Evolutionary conservation across 2,329 filamentous ascomycete species (phyloP).

Genomic region (Dactylellina parvicollis): DNA sequence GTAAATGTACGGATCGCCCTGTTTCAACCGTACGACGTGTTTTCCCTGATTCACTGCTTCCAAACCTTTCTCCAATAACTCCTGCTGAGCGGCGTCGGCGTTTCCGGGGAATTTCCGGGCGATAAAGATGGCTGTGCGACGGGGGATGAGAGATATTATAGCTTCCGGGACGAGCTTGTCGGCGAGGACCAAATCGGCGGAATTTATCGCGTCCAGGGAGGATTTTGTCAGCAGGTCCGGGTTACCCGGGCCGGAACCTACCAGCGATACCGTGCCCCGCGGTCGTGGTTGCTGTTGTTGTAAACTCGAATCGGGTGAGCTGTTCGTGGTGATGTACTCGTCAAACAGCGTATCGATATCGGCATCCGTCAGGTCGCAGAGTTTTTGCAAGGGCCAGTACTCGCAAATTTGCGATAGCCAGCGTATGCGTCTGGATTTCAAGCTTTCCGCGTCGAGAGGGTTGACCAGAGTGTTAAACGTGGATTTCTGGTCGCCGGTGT

Average conservation of each 20-base stretch:
- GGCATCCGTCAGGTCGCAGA: slow-evolving; percentile 80
- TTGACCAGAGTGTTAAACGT: slow-evolving; percentile 85
- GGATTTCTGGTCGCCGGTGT: slow-evolving; percentile 78
- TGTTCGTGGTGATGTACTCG: slow-evolving; percentile 57
- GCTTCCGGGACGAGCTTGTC: slow-evolving; percentile 86
- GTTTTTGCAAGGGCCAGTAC: slow-evolving; percentile 90
- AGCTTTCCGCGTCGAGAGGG: slow-evolving; percentile 76
- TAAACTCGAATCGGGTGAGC: slow-evolving; percentile 56
- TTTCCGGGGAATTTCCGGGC: slow-evolving; percentile 98
- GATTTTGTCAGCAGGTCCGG: slow-evolving; percentile 88
- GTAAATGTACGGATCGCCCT: slow-evolving; percentile 96
- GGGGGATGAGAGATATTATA: slow-evolving; percentile 88
- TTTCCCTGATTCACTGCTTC: slow-evolving; percentile 75
- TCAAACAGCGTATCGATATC: slow-evolving; percentile 81
- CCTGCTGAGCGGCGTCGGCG: slow-evolving; percentile 89
- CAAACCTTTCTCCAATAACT: slow-evolving; percentile 82
- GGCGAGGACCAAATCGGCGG: slow-evolving; percentile 80
- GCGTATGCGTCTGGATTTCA: slow-evolving; percentile 82
- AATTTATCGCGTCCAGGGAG: slow-evolving; percentile 78
- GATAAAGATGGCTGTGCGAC: slow-evolving; percentile 87
- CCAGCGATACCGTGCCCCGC: slow-evolving; percentile 80
- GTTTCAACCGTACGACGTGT: slow-evolving; percentile 88
- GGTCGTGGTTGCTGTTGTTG: slow-evolving; percentile 57
- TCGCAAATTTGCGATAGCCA: slow-evolving; percentile 98
- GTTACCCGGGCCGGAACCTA: slow-evolving; percentile 90